Evolutionary conservation across 2,329 filamentous ascomycete species (phyloP).

Genomic region (Fonsecaea pedrosoi): DNA sequence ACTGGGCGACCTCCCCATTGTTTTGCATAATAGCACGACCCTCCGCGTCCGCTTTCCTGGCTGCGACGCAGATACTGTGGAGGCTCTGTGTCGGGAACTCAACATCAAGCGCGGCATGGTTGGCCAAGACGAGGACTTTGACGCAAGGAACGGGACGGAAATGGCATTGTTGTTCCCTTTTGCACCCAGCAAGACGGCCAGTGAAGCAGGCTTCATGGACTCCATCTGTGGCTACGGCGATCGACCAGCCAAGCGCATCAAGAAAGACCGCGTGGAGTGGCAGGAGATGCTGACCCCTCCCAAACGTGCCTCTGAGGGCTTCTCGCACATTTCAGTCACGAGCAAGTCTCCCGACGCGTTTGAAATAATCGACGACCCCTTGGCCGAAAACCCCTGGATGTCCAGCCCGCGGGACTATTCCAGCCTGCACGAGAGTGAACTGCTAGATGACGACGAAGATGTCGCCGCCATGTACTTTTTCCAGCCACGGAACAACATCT

Average conservation of each 20-base stretch:
- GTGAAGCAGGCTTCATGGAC: slow-evolving; percentile 52
- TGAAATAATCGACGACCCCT: slow-evolving; percentile 45
- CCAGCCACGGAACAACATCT: slow-evolving; percentile 34
- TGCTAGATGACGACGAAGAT: slow-evolving; percentile 46
- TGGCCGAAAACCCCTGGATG: slow-evolving; percentile 61
- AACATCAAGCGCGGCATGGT: slow-evolving; percentile 82
- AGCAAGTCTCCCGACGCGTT: slow-evolving; percentile 34
- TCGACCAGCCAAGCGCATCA: slow-evolving; percentile 41
- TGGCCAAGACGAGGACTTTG: slow-evolving; percentile 78
- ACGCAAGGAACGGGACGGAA: slow-evolving; percentile 68
- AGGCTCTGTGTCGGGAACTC: slow-evolving; percentile 83
- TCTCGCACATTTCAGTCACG: slow-evolving; percentile 41
- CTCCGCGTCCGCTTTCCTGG: slow-evolving; percentile 89
- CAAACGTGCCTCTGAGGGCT: slow-evolving; percentile 30
- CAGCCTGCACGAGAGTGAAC: slow-evolving; percentile 61
- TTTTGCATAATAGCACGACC: slow-evolving; percentile 69
- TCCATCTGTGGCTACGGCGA: slow-evolving; percentile 41
- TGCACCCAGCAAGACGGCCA: slow-evolving; percentile 67
- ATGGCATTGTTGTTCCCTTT: slow-evolving; percentile 86
- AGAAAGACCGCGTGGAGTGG: slow-evolving; percentile 60
- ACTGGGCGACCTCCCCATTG: slow-evolving; percentile 83
- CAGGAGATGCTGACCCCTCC: slow-evolving; percentile 62
- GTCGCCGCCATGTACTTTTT: slow-evolving; percentile 38
- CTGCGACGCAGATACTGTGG: slow-evolving; percentile 81
- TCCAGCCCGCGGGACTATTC: slow-evolving; percentile 63